These are phyloP conservation scores for Oryza nivara DNA, from an alignment of 176 grass and related monocot species.

Conservation along the genomic window DNA sequence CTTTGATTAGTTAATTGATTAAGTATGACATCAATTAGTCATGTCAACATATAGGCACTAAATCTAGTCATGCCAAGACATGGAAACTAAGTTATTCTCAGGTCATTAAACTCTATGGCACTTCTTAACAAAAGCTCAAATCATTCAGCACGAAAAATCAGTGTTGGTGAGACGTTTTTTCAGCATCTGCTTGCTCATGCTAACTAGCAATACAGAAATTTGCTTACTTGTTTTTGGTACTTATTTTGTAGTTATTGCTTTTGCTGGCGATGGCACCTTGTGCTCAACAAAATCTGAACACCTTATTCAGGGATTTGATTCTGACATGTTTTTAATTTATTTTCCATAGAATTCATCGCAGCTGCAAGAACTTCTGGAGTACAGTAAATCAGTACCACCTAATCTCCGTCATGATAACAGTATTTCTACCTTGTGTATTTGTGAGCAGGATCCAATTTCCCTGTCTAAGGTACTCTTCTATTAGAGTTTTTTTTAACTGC, in stretches of 20 bases:
- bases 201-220: slow-evolving; percentile 9
- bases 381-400: slow-evolving; percentile 64
- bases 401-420: slow-evolving; percentile 66
- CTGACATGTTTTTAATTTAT: slow-evolving; percentile 28
- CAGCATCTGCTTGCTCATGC: background rate
- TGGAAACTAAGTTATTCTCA: slow-evolving; percentile 7
- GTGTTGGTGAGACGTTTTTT: slow-evolving; percentile 2
- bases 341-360: slow-evolving; percentile 63
- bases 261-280: background rate
- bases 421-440: slow-evolving; percentile 76
- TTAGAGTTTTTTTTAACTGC: slow-evolving; percentile 6
- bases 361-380: slow-evolving; percentile 80
- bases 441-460: slow-evolving; percentile 62
- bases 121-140: background rate
- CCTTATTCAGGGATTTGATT: slow-evolving; percentile 9
- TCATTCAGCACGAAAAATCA: background rate
- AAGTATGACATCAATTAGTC: background rate
- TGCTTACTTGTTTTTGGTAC: background rate
- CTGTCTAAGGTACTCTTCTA: slow-evolving; percentile 72
- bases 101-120: background rate
- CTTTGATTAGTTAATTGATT: background rate
- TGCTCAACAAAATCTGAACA: background rate
- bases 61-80: slow-evolving; percentile 6
- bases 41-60: background rate
- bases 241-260: slow-evolving; percentile 10